Evolutionary conservation across 2,329 filamentous ascomycete species (phyloP), one percentile per base, ranked within the genome.

Genomic region (Penicillium sp.): DNA sequence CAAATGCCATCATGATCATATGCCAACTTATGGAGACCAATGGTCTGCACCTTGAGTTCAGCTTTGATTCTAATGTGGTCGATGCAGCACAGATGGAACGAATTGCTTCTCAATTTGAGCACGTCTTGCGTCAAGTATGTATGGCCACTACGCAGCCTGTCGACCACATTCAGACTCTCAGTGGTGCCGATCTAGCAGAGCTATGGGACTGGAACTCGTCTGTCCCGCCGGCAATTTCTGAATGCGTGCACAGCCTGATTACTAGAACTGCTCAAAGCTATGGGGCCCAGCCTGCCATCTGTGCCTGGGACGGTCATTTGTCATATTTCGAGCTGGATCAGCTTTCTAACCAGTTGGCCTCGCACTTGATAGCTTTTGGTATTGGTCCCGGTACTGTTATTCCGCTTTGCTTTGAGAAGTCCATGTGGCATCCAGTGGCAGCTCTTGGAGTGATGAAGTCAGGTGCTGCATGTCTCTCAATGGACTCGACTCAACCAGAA

Each of bases 341-440:
- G 17, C 31, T 45, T 9, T 45, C 50, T 1, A 25, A 35, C 6
- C 25, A 9, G 5, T 19, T 52, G 12, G 50, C 50, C 3, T 30
- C 16, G 3, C 41, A 25, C 19, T 26, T 52, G 11, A 4, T 30
- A 4, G 22, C 22, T 8, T 33, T 14, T 22, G 49, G 49, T 3
- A 22, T 51, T 17, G 41, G 40, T 7, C 25, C 40, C 1, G 38
- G 30, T 41, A 40, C 17, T 4, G 7, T 50, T 17, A 8, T 50
- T 28, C 47, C 47, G 16, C 36, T 52, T 19, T 46, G 41, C 33
- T 45, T 52, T 12, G 50, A 52, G 33, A 52, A 46, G 25, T 52
- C 50, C 9, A 37, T 37, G 25, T 52, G 41, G 50, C 19, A 25
- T 16, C 50, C 50, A 12, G 41, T 46, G 10, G 41, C 50, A 28